These are phyloP conservation scores for Ramaria sp. DNA, from an alignment of 768 basidiomycete species.

Conservation along the genomic window DNA sequence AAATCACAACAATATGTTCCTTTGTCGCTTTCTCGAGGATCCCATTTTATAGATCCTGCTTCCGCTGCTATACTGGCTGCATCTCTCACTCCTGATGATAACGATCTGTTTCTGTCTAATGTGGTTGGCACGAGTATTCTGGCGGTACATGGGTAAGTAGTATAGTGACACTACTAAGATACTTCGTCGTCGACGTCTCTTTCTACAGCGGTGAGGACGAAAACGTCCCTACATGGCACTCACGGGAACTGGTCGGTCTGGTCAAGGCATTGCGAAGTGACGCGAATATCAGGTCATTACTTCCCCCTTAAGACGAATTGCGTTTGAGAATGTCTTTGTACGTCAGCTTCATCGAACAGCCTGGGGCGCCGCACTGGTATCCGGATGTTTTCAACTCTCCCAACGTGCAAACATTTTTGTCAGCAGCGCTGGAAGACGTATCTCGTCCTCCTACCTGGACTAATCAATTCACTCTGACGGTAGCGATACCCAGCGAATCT, in stretches of 20 bases:
- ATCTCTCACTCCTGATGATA: slow-evolving; percentile 74
- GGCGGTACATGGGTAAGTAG: slow-evolving; percentile 65
- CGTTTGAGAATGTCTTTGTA: slow-evolving; percentile 5
- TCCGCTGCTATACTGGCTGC: slow-evolving; percentile 64
- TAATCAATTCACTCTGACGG: slow-evolving; percentile 57
- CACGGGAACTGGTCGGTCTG: slow-evolving; percentile 50
- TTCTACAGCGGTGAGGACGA: slow-evolving; percentile 56
- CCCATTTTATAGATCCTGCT: slow-evolving; percentile 69
- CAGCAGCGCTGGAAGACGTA: slow-evolving; percentile 17
- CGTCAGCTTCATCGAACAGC: slow-evolving; percentile 50
- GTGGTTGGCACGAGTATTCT: slow-evolving; percentile 57
- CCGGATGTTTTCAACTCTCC: slow-evolving; percentile 43
- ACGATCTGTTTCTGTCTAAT: slow-evolving; percentile 79
- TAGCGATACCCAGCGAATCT: slow-evolving; percentile 54
- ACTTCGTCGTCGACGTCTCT: neutral
- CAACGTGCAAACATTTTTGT: slow-evolving; percentile 47
- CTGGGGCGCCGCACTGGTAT: slow-evolving; percentile 63
- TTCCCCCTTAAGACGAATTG: neutral
- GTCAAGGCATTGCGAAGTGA: slow-evolving; percentile 47
- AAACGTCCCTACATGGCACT: slow-evolving; percentile 85
- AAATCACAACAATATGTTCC: slow-evolving; percentile 85
- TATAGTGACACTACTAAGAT: neutral
- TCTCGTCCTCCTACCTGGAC: slow-evolving; percentile 6
- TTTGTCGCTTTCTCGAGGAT: slow-evolving; percentile 56
- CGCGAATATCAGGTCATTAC: slow-evolving; percentile 41